Percentiles rank a stretch among this genome's conserved stretches.
Conservation (phyloP, 2,329 filamentous ascomycete species). For the Alternaria sp. region DNA sequence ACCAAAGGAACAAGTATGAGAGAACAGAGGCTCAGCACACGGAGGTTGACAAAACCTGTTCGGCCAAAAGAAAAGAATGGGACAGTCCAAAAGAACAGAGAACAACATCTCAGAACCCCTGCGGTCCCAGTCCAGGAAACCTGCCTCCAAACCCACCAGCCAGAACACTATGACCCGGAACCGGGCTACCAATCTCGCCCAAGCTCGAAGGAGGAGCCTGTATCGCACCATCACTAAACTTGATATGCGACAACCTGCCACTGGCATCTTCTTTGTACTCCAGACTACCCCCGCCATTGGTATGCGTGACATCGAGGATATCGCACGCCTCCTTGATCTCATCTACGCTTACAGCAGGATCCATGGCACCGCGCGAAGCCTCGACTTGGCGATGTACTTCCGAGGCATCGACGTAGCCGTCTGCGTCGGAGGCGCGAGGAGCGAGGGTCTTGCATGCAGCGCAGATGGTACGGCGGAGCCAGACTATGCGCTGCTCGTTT, state of each 20-base stretch:
- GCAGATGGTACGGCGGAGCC: conserved; percentile 67
- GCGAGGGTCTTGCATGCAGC: conserved; percentile 74
- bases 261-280: conserved; percentile 65
- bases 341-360: conserved; percentile 62
- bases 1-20: not conserved
- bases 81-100: not conserved
- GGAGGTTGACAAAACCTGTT: too few species aligned
- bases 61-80: not conserved
- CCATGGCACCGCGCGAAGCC: conserved; percentile 65
- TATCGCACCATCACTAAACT: conserved; percentile 49
- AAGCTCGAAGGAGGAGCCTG: conserved; percentile 33
- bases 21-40: not conserved
- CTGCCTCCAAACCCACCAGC: conserved; percentile 40
- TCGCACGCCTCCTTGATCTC: conserved; percentile 88
- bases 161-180: conserved; percentile 52
- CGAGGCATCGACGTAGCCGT: conserved; percentile 74
- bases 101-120: conserved; percentile 32
- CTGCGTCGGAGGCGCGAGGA: conserved; percentile 53
- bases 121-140: conserved; percentile 43
- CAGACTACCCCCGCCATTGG: conserved; percentile 85
- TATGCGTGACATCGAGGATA: conserved; percentile 83
- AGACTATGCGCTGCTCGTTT: conserved; percentile 38
- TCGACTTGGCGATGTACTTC: conserved; percentile 69
- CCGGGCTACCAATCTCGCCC: conserved; percentile 57
- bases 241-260: conserved; percentile 49